Base-by-base conservation (phyloP, 148 eudicot genomes). In the Nepenthes gracilis region DNA sequence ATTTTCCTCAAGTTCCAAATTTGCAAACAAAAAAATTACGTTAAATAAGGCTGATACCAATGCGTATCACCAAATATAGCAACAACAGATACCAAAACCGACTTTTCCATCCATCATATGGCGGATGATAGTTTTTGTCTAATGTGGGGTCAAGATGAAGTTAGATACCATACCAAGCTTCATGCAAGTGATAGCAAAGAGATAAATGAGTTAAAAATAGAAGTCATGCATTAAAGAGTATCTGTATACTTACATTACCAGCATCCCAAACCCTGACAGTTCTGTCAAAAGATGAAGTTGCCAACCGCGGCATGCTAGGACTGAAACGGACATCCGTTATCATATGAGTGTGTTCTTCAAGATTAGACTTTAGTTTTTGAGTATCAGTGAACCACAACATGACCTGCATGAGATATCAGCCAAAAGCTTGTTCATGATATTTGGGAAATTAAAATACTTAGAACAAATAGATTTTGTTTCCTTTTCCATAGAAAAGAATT, bases 251-350 rank as follows among this genome's bases (percentile, higher is more conserved):
- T 55, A 90, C 97, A 79, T 90, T 87, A 47, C 80, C 87, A 43
- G 81, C 83, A 70, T 90, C 95, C 97, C 97, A 90, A 50, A 90
- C 83, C 67, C 85, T 81, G 65, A 90, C 81, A 56, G 94, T 81
- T 75, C 73, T 82, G 70, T 90, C 97, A 64, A 80, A 73, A 38
- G 97, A 90, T 48, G 95, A 83, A 53, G 97, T 86, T 23, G 95
- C 97, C 71, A 87, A 65, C 60, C 85, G 77, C 9, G 79, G 59
- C 75, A 72, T 80, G 47, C 78, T 74, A 38, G 91, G 92, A 69
- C 89, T 73, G 69, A 90, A 87, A 55, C 97, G 82, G 65, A 87
- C 81, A 75, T 90, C 95, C 23, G 95, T 84, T 36, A 90, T 83
- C 72, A 78, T 70, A 34, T 61, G 68, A 36, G 86, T 83, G 76